Evolutionary conservation across 163 green algal species (phyloP).

Genomic region (Scenedesmus sp.): DNA sequence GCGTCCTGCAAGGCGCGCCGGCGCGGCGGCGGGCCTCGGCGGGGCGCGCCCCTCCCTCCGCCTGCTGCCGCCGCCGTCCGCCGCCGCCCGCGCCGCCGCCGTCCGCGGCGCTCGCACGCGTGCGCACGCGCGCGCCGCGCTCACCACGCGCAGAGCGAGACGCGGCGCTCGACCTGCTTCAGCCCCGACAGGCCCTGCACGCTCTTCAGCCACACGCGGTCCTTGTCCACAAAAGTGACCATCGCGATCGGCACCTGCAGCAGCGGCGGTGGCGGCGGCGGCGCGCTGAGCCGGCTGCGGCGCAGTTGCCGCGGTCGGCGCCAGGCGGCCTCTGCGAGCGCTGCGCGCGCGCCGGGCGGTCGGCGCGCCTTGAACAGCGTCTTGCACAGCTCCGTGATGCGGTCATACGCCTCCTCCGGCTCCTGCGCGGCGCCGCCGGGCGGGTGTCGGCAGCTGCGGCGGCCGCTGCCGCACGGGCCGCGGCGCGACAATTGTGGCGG

Average conservation of each 20-base stretch:
- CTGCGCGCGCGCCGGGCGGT: neutral
- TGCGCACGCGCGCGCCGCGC: constrained; percentile 1
- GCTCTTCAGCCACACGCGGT: constrained; percentile 89
- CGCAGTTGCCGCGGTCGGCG: neutral
- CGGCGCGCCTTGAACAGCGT: constrained; percentile 53
- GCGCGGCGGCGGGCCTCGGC: neutral
- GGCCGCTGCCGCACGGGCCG: neutral
- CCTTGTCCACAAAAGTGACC: constrained; percentile 79
- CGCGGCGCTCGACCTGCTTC: constrained; percentile 58
- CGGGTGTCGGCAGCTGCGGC: neutral
- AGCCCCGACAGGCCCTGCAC: constrained; percentile 56
- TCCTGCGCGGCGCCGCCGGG: constrained; percentile 44
- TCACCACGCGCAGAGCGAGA: constrained; percentile 81
- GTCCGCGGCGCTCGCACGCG: neutral
- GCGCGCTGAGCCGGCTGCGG: neutral
- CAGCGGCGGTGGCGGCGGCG: too few species aligned
- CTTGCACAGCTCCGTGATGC: constrained; percentile 78
- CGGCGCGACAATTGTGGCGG: neutral
- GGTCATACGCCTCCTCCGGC: constrained; percentile 73
- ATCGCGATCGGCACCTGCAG: constrained; percentile 78
- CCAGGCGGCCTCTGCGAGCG: neutral
- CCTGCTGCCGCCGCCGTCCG: neutral
- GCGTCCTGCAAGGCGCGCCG: constrained; percentile 55
- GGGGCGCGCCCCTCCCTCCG: too few species aligned
- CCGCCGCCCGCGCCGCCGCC: too few species aligned